Evolutionary conservation across 2,329 filamentous ascomycete genomes (phyloP), one percentile per base, ranked within the genome.

Genomic region (Claviceps digitariae): DNA sequence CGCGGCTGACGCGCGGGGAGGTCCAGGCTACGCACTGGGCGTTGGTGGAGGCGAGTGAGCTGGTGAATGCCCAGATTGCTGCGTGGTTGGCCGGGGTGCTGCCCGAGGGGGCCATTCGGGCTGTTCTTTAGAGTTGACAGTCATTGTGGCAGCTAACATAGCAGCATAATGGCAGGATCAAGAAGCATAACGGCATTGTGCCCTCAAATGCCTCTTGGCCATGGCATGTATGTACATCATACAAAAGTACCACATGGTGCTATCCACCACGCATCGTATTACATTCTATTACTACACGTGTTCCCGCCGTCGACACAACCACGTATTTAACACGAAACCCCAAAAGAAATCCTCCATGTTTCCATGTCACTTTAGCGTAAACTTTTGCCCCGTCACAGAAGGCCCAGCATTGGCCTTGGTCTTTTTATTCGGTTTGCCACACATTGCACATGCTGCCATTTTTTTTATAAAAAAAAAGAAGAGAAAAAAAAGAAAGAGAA

Each of bases 1-100:
- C 79, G 2, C 75, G 81, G 48, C 67, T 94, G 62, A 85, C 79
- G 8, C 74, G 76, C 56, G 75, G 71, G 9, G 79, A 86, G 64
- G 83, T 95, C 8, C 52, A 83, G 38, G 77, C 84, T 0, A 73
- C 76, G 20, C 93, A 97, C 69, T 97, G 91, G 91, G 87, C 84
- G 47, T 69, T 95, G 64, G 83, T 81, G 73, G 81, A 95, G 72
- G 79, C 78, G 57, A 76, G 84, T 0, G 78, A 75, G 23, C 79
- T 84, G 60, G 79, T 88, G 3, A 96, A 96, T 67, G 66, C 64
- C 50, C 71, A 82, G 56, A 74, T 95, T 59, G 74, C 72, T 53
- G 73, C 77, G 54, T 95, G 90, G 79, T 59, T 94, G 48, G 56
- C 59, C 56, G 74, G 78, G 36, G 60, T 64, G 25, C 29, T 63